Percentiles rank a stretch among this genome's conserved stretches.
These are phyloP conservation scores for Inga leiocalycina DNA, from an alignment of 306 rosid species.

Conservation along the genomic window DNA sequence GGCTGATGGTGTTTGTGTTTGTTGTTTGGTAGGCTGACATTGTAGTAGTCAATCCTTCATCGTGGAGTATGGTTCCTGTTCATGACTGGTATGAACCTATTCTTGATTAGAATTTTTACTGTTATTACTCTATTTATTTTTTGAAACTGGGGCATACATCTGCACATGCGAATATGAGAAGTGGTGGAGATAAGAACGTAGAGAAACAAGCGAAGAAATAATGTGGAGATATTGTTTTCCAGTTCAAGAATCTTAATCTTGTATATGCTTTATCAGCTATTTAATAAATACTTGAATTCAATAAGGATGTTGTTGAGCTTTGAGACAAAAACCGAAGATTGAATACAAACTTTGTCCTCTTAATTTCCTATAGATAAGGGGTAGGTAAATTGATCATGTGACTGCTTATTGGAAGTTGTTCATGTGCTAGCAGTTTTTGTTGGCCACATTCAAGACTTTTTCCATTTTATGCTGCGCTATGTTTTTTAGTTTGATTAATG, in stretches of 20 bases:
- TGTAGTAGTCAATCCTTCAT: constrained; percentile 72
- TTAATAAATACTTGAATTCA: not conserved
- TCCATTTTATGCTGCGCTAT: constrained; percentile 9
- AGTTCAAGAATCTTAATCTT: not conserved
- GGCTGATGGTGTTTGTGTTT: constrained; percentile 42
- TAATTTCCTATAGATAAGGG: too few species aligned
- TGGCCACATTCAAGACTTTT: not conserved
- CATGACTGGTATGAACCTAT: constrained; percentile 65
- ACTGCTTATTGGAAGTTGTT: too few species aligned
- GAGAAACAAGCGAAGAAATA: not conserved
- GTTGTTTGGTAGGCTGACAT: constrained; percentile 70
- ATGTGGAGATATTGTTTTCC: not conserved
- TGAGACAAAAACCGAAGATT: not conserved
- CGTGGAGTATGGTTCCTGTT: constrained; percentile 81
- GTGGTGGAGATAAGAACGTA: not conserved
- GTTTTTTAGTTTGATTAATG: constrained; percentile 27
- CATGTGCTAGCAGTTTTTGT: not conserved
- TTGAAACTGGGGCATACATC: not conserved
- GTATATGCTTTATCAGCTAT: not conserved
- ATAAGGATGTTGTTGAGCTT: not conserved
- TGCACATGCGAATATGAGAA: too few species aligned
- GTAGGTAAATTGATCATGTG: too few species aligned
- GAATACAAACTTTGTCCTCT: too few species aligned
- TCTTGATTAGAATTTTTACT: constrained; percentile 16
- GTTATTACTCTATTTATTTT: not conserved